These are phyloP conservation scores for Leishmania gerbilli DNA, from an alignment of 208 protist species.

Conservation along the genomic window DNA sequence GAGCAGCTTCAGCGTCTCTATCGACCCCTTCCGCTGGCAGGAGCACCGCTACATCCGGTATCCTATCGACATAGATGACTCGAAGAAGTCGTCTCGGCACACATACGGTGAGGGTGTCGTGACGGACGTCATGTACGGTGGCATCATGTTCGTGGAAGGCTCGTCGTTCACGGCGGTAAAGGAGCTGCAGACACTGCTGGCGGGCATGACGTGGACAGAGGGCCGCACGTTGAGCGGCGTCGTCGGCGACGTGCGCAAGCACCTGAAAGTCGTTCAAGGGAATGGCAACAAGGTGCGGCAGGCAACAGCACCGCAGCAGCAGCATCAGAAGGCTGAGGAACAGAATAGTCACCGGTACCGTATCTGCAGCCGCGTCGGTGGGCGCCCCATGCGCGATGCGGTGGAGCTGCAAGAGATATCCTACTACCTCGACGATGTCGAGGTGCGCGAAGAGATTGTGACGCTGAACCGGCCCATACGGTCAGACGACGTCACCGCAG, in stretches of 20 bases:
- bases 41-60: constrained; percentile 46
- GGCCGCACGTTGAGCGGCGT: constrained; percentile 31
- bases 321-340: not conserved
- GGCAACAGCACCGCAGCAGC: not conserved
- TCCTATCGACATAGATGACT: constrained; percentile 57
- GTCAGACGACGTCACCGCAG: not conserved
- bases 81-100: constrained; percentile 26
- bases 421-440: constrained; percentile 36
- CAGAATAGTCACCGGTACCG: constrained; percentile 37
- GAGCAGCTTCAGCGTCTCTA: constrained; percentile 74
- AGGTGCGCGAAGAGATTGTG: constrained; percentile 26
- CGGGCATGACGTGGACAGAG: constrained; percentile 45
- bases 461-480: constrained; percentile 15
- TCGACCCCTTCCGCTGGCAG: constrained; percentile 72
- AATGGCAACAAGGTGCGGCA: constrained; percentile 11
- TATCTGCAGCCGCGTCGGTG: constrained; percentile 58
- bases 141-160: constrained; percentile 68
- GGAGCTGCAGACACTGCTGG: constrained; percentile 50
- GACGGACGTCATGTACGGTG: constrained; percentile 91
- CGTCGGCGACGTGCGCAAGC: constrained; percentile 47
- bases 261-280: constrained; percentile 20
- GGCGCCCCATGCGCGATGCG: constrained; percentile 58
- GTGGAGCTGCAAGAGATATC: constrained; percentile 64
- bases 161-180: constrained; percentile 35
- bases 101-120: constrained; percentile 77